These are phyloP conservation scores for Amanita fuliginea DNA, from an alignment of 768 basidiomycete genomes.

Conservation along the genomic window DNA sequence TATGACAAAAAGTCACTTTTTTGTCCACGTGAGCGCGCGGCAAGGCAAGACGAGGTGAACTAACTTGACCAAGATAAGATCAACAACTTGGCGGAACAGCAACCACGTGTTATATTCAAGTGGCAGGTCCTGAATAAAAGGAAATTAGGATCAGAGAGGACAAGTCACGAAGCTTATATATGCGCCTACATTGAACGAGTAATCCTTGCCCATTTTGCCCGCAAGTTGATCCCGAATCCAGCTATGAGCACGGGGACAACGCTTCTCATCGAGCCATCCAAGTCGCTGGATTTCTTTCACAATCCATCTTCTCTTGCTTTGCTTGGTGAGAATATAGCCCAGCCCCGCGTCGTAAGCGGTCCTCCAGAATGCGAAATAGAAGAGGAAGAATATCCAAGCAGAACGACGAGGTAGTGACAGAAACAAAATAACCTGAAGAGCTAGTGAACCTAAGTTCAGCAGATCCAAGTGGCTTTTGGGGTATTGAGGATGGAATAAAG, in stretches of 20 bases:
- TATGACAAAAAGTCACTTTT: slow-evolving; percentile 88
- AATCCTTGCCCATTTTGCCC: slow-evolving; percentile 92
- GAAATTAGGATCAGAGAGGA: slow-evolving; percentile 3
- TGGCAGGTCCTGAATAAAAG: slow-evolving; percentile 58
- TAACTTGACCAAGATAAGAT: slow-evolving; percentile 92
- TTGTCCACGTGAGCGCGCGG: background rate
- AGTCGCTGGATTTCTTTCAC: slow-evolving; percentile 65
- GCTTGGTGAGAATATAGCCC: slow-evolving; percentile 88
- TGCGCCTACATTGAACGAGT: slow-evolving; percentile 65
- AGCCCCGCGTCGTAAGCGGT: slow-evolving; percentile 87
- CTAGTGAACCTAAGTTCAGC: slow-evolving; percentile 71
- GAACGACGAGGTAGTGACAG: slow-evolving; percentile 43
- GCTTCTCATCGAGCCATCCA: slow-evolving; percentile 81
- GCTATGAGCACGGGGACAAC: slow-evolving; percentile 47
- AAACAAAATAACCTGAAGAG: slow-evolving; percentile 69
- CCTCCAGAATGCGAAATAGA: slow-evolving; percentile 93
- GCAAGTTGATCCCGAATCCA: slow-evolving; percentile 86
- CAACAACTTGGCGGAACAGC: slow-evolving; percentile 90
- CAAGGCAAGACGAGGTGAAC: slow-evolving; percentile 15
- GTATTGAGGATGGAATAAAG: slow-evolving; percentile 70
- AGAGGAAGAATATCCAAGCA: slow-evolving; percentile 61
- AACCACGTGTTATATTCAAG: slow-evolving; percentile 96
- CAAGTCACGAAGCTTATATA: background rate
- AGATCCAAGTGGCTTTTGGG: slow-evolving; percentile 87
- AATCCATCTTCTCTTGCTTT: slow-evolving; percentile 94